Evolutionary conservation across 768 basidiomycete species (phyloP), one percentile per base, ranked within the genome.

Genomic region (Auricularia heimuer): DNA sequence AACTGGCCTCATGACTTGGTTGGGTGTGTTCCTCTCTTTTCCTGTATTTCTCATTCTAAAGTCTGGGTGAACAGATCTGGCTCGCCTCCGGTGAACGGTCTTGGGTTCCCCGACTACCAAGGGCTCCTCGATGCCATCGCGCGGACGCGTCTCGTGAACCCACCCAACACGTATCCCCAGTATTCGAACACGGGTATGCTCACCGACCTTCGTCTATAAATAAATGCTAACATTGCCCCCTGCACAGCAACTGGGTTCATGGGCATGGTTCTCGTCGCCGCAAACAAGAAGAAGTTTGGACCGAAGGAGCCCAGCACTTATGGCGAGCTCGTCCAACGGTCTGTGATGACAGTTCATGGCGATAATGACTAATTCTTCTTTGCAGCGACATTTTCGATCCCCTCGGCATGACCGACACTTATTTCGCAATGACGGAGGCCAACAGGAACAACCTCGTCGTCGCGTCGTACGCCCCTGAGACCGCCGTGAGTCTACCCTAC

Each of bases 351-450:
- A 12, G 16, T 51, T 18, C 16, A 18, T 51, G 14, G 14, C 47
- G 21, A 4, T 18, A 14, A 14, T 18, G 6, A 18, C 47, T 16
- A 6, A 51, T 11, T 18, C 8, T 21, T 10, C 18, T 18, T 18
- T 18, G 11, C 18, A 51, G 47, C 44, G 82, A 84, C 65, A 76
- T 84, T n/a, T 83, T 84, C 71, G 73, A 70, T 3, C 81, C 80
- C 1, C 67, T 85, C 63, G 75, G 76, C 4, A 61, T 82, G 65
- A 81, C 79, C 63, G 76, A 75, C 60, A 80, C 76, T 65, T 78
- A 78, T 61, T 84, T 79, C 68, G 70, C 75, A 14, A 68, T 74
- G 3, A 80, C 81, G 0, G 71, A 73, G 16, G 70, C 73, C 16
- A 75, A 73, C 34, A 69, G 75, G 44, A 68, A 71, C 1, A 68